Conservation (phyloP, 768 basidiomycete genomes). For the Kwoniella mangroviensis region DNA sequence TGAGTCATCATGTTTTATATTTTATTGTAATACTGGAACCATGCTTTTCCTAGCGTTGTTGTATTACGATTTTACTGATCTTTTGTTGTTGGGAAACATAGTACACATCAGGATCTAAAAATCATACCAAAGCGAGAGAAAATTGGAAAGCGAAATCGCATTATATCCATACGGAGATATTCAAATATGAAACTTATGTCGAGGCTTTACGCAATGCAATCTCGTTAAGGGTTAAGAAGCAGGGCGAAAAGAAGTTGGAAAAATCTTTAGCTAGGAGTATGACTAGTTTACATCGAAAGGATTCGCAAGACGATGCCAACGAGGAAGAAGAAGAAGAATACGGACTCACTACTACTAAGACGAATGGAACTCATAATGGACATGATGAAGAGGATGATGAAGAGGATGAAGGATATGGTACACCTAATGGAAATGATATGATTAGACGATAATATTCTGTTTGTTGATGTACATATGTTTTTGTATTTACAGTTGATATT, state of each 20-base stretch:
- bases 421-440: conserved; percentile 1
- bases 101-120: conserved; percentile 79
- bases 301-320: background rate
- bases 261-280: conserved; percentile 48
- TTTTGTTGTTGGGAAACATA: conserved; percentile 52
- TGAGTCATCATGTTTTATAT: conserved; percentile 57
- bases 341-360: background rate
- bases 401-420: conserved; percentile 2
- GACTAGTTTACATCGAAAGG: conserved; percentile 16
- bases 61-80: too few species aligned
- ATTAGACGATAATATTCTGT: conserved; percentile 2
- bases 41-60: background rate
- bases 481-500: background rate
- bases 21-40: background rate
- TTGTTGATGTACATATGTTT: background rate
- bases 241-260: conserved; percentile 83
- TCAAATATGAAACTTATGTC: conserved; percentile 94
- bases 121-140: conserved; percentile 72
- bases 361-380: background rate
- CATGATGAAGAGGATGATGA: conserved; percentile 2
- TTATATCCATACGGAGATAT: conserved; percentile 85
- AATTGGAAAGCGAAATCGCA: conserved; percentile 95
- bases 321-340: conserved; percentile 3
- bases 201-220: conserved; percentile 85
- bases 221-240: conserved; percentile 79